Evolutionary conservation across 306 rosid species (phyloP), one percentile per base, ranked within the genome.

Genomic region (Comarum palustre): DNA sequence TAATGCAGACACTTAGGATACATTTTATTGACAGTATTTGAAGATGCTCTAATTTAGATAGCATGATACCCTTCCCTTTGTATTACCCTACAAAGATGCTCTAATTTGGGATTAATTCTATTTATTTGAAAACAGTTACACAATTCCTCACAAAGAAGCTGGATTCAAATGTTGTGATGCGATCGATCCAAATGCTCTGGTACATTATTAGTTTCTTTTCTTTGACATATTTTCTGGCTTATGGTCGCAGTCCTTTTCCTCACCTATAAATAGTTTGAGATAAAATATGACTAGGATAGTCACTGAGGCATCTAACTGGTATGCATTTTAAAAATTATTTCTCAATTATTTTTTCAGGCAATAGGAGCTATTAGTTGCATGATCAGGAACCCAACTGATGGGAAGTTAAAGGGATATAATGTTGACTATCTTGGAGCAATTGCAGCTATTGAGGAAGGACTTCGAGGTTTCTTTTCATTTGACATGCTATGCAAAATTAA

Each of bases 341-440:
- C 17, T 34, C 36, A 69, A 12, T 52, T n/a, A 12, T 2, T 22
- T 61, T 69, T 62, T 14, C 79, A 90, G 92, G 83, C 65, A 64
- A 87, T 87, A 59, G 92, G 90, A 81, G 92, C 90, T 67, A 86
- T 87, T 66, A 90, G 80, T 76, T 90, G 96, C 83, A 87, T 87
- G 90, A 79, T 90, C 71, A 86, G 77, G 81, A 86, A 77, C 24
- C 83, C 84, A n/a, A 64, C 69, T 7, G 83, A 87, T 55, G 92
- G 90, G 32, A 87, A 79, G 47, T 73, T 87, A 43, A 54, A 68
- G 3, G 96, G 92, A 48, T 87, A 86, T 52, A 87, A 90, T 71
- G 78, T 86, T 36, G 90, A 86, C 69, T 82, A 84, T 82, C 83
- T 90, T 22, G 96, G 96, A 64, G 90, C 96, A 39, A 87, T 81